These are phyloP conservation scores for Barnettozyma wickerhamii DNA, from an alignment of 805 yeast species.

Conservation along the genomic window DNA sequence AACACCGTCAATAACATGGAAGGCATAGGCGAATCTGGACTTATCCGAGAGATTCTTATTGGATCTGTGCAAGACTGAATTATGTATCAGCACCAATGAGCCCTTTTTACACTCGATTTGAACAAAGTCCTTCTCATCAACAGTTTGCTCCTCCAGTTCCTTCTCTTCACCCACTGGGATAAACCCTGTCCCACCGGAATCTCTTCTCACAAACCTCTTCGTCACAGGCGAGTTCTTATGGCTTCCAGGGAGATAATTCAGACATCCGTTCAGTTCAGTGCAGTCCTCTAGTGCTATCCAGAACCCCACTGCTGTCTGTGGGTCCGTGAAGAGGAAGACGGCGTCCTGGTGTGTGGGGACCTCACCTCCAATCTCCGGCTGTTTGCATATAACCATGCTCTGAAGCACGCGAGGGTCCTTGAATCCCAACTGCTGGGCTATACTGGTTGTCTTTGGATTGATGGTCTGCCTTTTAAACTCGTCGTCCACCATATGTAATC, in stretches of 20 bases:
- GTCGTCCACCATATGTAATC: constrained; percentile 52
- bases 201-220: constrained; percentile 58
- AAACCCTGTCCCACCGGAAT: constrained; percentile 55
- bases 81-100: constrained; percentile 64
- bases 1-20: constrained; percentile 71
- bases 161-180: constrained; percentile 29
- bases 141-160: constrained; percentile 23
- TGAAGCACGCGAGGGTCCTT: constrained; percentile 70
- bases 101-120: constrained; percentile 67
- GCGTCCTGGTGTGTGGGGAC: constrained; percentile 81
- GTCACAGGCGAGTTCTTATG: constrained; percentile 54
- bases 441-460: constrained; percentile 41
- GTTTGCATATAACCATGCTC: constrained; percentile 76
- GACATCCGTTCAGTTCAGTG: constrained; percentile 60
- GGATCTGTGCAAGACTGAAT: constrained; percentile 68
- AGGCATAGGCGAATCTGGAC: constrained; percentile 74
- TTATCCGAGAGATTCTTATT: constrained; percentile 49
- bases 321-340: constrained; percentile 65
- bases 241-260: constrained; percentile 66
- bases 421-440: constrained; percentile 50
- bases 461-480: constrained; percentile 49
- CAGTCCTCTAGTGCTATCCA: constrained; percentile 83
- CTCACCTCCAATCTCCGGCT: constrained; percentile 65
- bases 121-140: constrained; percentile 36
- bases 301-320: constrained; percentile 69